These are phyloP conservation scores for Odonthalia washingtoniensis DNA, from an alignment of 31 red algal species.

Conservation along the genomic window DNA sequence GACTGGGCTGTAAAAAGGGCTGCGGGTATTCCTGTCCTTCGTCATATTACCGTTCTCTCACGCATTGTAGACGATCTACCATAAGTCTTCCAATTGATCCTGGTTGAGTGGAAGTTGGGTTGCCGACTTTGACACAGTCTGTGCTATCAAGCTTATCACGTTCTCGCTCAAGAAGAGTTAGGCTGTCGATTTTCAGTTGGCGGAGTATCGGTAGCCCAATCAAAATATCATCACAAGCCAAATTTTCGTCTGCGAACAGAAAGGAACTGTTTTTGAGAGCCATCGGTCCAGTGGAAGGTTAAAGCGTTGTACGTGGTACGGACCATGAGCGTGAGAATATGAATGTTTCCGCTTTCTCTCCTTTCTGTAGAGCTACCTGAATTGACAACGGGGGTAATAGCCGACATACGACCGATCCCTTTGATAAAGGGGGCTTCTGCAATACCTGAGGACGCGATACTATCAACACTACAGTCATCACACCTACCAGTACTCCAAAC, in stretches of 20 bases:
- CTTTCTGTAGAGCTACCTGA: neutral
- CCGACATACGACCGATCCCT: neutral
- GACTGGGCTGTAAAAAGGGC: too few relatives aligned
- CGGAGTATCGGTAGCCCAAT: neutral
- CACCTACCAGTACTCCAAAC: neutral
- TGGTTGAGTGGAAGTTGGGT: neutral
- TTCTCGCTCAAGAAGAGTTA: neutral
- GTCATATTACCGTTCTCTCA: neutral
- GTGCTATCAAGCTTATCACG: neutral
- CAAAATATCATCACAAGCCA: neutral
- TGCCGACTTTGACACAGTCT: neutral
- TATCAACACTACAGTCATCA: conserved; percentile 22
- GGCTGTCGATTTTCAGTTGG: conserved; percentile 4
- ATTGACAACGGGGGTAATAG: neutral
- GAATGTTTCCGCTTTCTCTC: neutral
- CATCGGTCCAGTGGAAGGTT: neutral
- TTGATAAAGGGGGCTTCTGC: neutral
- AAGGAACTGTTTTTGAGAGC: conserved; percentile 25
- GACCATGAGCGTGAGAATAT: neutral
- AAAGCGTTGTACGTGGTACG: neutral
- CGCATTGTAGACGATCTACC: neutral
- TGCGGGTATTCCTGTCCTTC: too few relatives aligned
- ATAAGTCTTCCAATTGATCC: conserved; percentile 4
- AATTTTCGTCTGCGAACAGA: neutral
- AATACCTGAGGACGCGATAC: neutral